Evolutionary conservation across 305 asterid genomes (phyloP).

Genomic region (Ilex paraguariensis): DNA sequence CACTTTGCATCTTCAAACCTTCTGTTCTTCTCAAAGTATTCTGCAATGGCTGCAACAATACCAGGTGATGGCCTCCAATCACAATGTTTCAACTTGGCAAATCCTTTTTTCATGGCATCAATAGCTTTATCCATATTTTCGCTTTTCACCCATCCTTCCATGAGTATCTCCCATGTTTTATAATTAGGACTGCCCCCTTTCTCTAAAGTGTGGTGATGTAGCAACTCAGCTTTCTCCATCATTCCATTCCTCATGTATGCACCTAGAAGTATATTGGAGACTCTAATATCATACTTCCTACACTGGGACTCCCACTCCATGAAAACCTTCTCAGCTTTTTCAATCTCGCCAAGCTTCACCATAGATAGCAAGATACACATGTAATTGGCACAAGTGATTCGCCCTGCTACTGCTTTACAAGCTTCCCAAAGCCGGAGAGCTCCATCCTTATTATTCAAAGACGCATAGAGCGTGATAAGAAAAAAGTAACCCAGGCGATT

Average conservation of each 20-base stretch:
- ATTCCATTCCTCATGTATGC: slow-evolving; percentile 29
- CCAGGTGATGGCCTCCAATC: slow-evolving; percentile 30
- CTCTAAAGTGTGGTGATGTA: slow-evolving; percentile 21
- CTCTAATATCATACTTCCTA: slow-evolving; percentile 30
- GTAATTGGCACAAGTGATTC: slow-evolving; percentile 29
- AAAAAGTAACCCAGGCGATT: slow-evolving; percentile 31
- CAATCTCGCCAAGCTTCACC: slow-evolving; percentile 33
- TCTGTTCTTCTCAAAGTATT: slow-evolving; percentile 12
- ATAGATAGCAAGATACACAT: slow-evolving; percentile 32
- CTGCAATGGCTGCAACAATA: slow-evolving; percentile 17
- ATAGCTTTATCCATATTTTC: slow-evolving; percentile 22
- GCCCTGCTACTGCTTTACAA: slow-evolving; percentile 17
- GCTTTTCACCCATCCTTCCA: slow-evolving; percentile 31
- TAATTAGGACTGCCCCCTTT: slow-evolving; percentile 35
- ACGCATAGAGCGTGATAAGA: slow-evolving; percentile 25
- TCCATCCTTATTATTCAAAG: slow-evolving; percentile 30
- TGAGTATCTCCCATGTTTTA: slow-evolving; percentile 38
- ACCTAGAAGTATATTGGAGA: slow-evolving; percentile 35
- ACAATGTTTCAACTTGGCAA: slow-evolving; percentile 15
- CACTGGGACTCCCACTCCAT: slow-evolving; percentile 31
- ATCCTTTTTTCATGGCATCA: slow-evolving; percentile 19
- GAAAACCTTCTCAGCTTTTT: slow-evolving; percentile 21
- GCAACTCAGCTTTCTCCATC: slow-evolving; percentile 23
- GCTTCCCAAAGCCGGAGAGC: slow-evolving; percentile 29
- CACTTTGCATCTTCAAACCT: slow-evolving; percentile 23